phyloP scores from a whole-genome alignment of 2,329 filamentous ascomycete species.

The Aureobasidium sp. region DNA sequence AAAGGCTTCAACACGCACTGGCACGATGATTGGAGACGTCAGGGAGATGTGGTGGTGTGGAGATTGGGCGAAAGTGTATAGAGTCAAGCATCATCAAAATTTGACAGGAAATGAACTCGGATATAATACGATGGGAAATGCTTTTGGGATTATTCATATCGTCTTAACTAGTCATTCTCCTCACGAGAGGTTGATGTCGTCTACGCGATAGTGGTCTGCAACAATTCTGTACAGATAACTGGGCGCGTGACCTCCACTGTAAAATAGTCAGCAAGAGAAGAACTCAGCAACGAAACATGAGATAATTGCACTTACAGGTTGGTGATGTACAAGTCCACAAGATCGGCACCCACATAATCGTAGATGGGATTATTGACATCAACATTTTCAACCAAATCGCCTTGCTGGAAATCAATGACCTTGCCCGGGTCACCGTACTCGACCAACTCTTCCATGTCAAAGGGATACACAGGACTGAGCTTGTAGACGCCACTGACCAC shows the following conservation, averaged over 20 bases:
- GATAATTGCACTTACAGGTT: constrained; percentile 55
- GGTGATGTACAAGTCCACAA: constrained; percentile 75
- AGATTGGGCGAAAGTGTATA: constrained; percentile 15
- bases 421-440: constrained; percentile 78
- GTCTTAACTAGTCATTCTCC: neutral
- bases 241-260: constrained; percentile 57
- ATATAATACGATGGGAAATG: neutral
- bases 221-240: constrained; percentile 67
- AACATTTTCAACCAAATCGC: constrained; percentile 66
- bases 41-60: constrained; percentile 57
- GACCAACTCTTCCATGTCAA: constrained; percentile 70
- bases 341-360: constrained; percentile 71
- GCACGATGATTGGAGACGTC: constrained; percentile 54
- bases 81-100: neutral
- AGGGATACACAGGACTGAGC: constrained; percentile 81
- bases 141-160: neutral
- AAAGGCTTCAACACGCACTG: constrained; percentile 53
- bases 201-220: constrained; percentile 65
- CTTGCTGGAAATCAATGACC: constrained; percentile 70
- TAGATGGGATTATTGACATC: constrained; percentile 72
- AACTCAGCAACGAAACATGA: neutral
- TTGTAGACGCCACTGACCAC: constrained; percentile 90
- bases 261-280: neutral
- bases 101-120: neutral
- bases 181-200: constrained; percentile 52